Evolutionary conservation across 1,284 basidiomycete genomes (phyloP), one percentile per base, ranked within the genome.

Genomic region (Ganoderma sp.): DNA sequence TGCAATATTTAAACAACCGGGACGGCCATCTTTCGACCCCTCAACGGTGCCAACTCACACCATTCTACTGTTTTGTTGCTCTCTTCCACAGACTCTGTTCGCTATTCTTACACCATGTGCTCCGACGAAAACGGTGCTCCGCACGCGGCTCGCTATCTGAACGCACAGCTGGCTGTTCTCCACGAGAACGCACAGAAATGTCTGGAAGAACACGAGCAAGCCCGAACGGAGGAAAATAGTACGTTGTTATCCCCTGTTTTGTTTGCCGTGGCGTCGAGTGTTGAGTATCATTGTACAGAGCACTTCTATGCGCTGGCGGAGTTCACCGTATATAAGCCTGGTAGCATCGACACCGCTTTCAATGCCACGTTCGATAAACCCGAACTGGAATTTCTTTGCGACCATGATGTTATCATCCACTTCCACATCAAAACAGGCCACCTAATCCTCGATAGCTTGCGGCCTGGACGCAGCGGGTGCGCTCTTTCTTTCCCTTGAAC

Each of bases 101-200:
- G 12, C 34, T 39, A n/a, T 34, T 39, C 37, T 58, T 22, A 39
- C 19, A 42, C 37, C n/a, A 79, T 79, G 78, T 79, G 78, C 62
- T 68, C 75, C 61, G 77, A 74, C 54, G 78, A 77, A 65, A 79
- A 79, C 67, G 71, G 70, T 28, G 79, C 78, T 4, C 71, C 73
- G 14, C 74, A 77, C 50, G 74, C 52, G 7, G 76, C 68, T n/a
- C 75, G 75, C 22, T 79, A 79, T 58, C 71, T 79, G 67, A 56
- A 56, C 32, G 52, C 52, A 15, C 52, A 56, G 32, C 52, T 56
- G 14, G 52, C 52, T 28, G 52, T 56, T 34, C 52, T 56, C 10
- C 52, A 56, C 17, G 52, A 56, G 52, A 56, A 56, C 28, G 52
- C 52, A 28, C 52, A 56, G 52, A 56, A 56, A 79, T 79, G 78